Evolutionary conservation across 164 flowering plant species (phyloP).

Genomic region (Litsea cubeba): DNA sequence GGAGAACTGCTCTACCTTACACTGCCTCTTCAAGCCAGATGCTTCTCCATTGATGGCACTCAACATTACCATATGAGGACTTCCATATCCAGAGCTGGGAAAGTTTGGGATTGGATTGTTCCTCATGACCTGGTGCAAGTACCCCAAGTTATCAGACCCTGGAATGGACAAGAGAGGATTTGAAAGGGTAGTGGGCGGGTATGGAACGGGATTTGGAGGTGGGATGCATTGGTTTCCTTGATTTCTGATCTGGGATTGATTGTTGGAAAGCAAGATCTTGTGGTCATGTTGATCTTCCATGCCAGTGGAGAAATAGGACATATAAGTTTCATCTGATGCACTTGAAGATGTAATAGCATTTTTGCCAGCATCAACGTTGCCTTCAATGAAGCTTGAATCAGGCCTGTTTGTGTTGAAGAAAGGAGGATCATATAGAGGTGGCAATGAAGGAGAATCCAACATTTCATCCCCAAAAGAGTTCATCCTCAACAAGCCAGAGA

Average conservation of each 20-base stretch:
- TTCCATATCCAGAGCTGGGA: slow-evolving; percentile 4
- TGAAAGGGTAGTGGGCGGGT: slow-evolving; percentile 21
- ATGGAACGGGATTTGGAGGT: slow-evolving; percentile 9
- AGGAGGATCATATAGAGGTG: slow-evolving; percentile 46
- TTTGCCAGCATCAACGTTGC: slow-evolving; percentile 11
- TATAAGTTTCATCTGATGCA: slow-evolving; percentile 17
- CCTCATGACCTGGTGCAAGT: slow-evolving; percentile 12
- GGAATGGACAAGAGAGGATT: slow-evolving; percentile 17
- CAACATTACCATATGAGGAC: slow-evolving; percentile 17
- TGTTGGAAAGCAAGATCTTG: slow-evolving; percentile 16
- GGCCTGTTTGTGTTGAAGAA: slow-evolving; percentile 11
- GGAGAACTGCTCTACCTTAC: slow-evolving; percentile 38
- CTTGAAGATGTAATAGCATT: slow-evolving; percentile 1
- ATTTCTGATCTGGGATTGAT: slow-evolving; percentile 1
- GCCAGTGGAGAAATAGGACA: slow-evolving; percentile 10
- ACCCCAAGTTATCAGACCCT: slow-evolving; percentile 12
- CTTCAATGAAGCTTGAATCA: slow-evolving; percentile 7
- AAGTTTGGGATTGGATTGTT: slow-evolving; percentile 15
- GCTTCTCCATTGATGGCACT: slow-evolving; percentile 11
- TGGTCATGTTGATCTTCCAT: slow-evolving; percentile 14
- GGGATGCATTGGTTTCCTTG: slow-evolving; percentile 8
- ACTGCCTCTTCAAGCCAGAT: slow-evolving; percentile 17
- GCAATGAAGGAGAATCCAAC: slow-evolving; percentile 35
- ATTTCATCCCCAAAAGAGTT: slow-evolving; percentile 40
- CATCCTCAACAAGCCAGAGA: slow-evolving; percentile 23